A percentile compares a stretch with the other conserved stretches of the same genome.
Conservation (phyloP, 73 alveolate genomes). For the Symbiodinium natans region DNA sequence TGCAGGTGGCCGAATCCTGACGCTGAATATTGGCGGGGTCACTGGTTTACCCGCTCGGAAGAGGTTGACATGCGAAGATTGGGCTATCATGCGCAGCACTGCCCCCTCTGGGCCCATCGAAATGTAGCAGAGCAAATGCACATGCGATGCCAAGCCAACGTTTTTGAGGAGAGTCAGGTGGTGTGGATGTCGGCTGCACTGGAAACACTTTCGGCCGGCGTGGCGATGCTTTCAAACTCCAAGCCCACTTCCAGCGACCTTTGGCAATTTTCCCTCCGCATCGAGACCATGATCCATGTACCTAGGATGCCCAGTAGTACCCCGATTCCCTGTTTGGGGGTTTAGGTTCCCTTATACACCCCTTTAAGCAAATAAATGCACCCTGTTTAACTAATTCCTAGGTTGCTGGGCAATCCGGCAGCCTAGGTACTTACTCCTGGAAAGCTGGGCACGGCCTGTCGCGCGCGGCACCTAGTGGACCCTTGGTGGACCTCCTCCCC, state of each 20-base stretch:
- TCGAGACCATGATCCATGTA: not conserved
- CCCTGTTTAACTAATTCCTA: no score
- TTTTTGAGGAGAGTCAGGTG: not conserved
- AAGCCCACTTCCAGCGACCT: not conserved
- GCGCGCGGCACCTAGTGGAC: not conserved
- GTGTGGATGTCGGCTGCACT: not conserved
- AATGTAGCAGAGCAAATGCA: not conserved
- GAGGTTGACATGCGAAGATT: slow-evolving; percentile 2
- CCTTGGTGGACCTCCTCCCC: slow-evolving; percentile 12
- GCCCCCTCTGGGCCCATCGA: not conserved
- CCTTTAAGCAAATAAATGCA: no score
- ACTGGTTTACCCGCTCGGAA: not conserved
- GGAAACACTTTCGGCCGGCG: not conserved
- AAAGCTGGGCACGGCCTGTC: not conserved
- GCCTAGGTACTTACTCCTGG: not conserved
- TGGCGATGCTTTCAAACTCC: not conserved
- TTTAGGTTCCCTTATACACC: no score
- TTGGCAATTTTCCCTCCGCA: not conserved
- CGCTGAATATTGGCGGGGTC: slow-evolving; percentile 17
- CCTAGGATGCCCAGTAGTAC: no score
- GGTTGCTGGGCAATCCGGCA: no score
- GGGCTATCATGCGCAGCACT: not conserved
- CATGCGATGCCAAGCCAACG: not conserved
- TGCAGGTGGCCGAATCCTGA: not conserved
- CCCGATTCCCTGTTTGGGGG: no score